Evolutionary conservation across 768 basidiomycete genomes (phyloP).

Genomic region (Kwoniella botswanensis): DNA sequence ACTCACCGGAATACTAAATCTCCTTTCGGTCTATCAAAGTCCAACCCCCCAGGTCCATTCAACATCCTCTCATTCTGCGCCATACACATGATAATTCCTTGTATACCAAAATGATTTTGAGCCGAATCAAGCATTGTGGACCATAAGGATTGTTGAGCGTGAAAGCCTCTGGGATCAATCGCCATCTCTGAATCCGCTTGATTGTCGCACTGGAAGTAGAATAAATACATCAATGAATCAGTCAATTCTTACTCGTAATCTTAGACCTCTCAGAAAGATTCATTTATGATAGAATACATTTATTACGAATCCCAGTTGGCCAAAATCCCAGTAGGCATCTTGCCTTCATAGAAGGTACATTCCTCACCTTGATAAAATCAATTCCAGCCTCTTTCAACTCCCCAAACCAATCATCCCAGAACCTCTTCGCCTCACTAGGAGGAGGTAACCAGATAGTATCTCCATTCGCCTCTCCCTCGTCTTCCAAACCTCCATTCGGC

Average conservation of each 20-base stretch:
- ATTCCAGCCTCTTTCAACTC: conserved; percentile 35
- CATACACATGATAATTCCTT: conserved; percentile 50
- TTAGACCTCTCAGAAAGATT: no score
- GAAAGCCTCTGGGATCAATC: conserved; percentile 12
- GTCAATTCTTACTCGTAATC: not conserved
- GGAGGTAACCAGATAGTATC: conserved; percentile 35
- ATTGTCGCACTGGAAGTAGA: conserved; percentile 41
- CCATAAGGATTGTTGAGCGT: conserved; percentile 43
- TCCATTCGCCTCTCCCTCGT: conserved; percentile 7
- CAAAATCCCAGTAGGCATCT: no score
- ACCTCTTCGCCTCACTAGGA: conserved; percentile 33
- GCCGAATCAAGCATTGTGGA: conserved; percentile 37
- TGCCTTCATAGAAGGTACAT: not conserved
- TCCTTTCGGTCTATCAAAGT: conserved; percentile 29
- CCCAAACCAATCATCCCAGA: conserved; percentile 48
- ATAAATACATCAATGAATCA: not conserved
- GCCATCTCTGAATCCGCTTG: conserved; percentile 38
- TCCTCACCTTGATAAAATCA: conserved; percentile 43
- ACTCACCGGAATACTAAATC: conserved; percentile 44
- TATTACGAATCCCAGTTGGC: no score
- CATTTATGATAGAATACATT: no score
- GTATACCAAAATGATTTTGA: conserved; percentile 32
- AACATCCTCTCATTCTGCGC: conserved; percentile 49
- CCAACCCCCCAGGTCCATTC: conserved; percentile 44
- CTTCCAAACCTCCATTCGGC: conserved; percentile 29